phyloP scores from a whole-genome alignment of 352 stramenopile species.

The Phytophthora macrochlamydospora region DNA sequence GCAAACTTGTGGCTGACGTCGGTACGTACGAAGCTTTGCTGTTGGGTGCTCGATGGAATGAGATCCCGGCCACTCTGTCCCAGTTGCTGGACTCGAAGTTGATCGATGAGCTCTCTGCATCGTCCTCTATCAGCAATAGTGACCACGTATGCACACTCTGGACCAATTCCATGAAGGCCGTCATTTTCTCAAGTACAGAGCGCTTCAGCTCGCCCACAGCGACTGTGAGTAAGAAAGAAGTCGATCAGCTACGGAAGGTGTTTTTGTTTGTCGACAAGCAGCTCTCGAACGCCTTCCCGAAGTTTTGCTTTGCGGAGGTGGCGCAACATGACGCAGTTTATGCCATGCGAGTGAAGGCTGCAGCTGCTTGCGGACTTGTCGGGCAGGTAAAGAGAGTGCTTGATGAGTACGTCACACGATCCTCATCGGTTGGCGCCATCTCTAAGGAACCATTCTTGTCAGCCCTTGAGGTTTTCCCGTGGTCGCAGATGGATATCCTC shows the following conservation, averaged over 20 bases:
- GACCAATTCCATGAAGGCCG: slow-evolving; percentile 63
- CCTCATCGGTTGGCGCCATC: slow-evolving; percentile 19
- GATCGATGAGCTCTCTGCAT: slow-evolving; percentile 34
- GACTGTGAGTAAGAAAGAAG: slow-evolving; percentile 37
- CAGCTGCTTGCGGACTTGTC: slow-evolving; percentile 55
- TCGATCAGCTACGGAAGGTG: slow-evolving; percentile 62
- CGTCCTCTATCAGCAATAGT: slow-evolving; percentile 27
- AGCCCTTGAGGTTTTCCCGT: slow-evolving; percentile 61
- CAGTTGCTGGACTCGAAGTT: slow-evolving; percentile 61
- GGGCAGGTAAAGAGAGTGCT: slow-evolving; percentile 53
- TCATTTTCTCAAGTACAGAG: slow-evolving; percentile 66
- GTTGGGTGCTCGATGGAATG: slow-evolving; percentile 62
- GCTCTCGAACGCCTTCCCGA: slow-evolving; percentile 58
- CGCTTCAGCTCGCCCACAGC: slow-evolving; percentile 55
- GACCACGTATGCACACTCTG: slow-evolving; percentile 52
- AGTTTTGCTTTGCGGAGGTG: slow-evolving; percentile 43
- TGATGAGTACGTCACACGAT: slow-evolving; percentile 59
- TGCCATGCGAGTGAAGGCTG: slow-evolving; percentile 63
- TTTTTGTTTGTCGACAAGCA: slow-evolving; percentile 64
- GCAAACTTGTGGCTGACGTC: slow-evolving; percentile 47
- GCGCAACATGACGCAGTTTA: slow-evolving; percentile 64
- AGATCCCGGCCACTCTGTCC: slow-evolving; percentile 66
- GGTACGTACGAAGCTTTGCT: slow-evolving; percentile 71
- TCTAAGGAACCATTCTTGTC: slow-evolving; percentile 41
- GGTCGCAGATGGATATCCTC: slow-evolving; percentile 59